Conservation (phyloP, 169 alveolate genomes). For the Sarcocystis neurona region DNA sequence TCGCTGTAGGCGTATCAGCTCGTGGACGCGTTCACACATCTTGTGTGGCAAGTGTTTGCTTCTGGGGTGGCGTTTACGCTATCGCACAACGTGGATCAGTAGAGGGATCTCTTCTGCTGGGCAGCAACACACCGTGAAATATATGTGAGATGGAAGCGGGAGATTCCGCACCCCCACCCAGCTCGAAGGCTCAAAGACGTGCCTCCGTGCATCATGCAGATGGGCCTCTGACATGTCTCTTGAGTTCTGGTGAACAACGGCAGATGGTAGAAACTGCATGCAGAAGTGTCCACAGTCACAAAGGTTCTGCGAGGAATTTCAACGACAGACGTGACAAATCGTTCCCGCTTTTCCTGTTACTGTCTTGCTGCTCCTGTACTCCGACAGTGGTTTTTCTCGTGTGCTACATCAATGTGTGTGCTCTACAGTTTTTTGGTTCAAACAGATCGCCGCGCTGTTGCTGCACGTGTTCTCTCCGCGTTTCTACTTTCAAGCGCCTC, state of each 20-base stretch:
- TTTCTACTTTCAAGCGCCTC: too few species aligned
- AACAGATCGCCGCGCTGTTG: background rate
- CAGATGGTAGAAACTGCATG: too few species aligned
- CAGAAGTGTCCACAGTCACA: too few species aligned
- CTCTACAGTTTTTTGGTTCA: background rate
- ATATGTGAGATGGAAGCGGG: too few species aligned
- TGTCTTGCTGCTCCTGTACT: background rate
- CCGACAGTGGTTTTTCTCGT: background rate
- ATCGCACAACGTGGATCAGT: background rate
- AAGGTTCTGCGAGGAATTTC: too few species aligned
- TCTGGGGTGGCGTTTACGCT: background rate
- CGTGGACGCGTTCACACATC: background rate
- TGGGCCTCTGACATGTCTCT: too few species aligned
- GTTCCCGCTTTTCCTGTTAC: too few species aligned
- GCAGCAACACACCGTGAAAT: background rate
- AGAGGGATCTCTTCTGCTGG: background rate
- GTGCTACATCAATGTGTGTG: background rate
- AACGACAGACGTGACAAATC: too few species aligned
- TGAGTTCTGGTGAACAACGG: too few species aligned
- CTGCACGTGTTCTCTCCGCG: background rate
- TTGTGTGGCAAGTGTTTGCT: background rate
- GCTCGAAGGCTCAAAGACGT: too few species aligned
- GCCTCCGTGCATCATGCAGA: too few species aligned
- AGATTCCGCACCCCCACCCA: too few species aligned
- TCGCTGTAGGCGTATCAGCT: background rate